phyloP scores from a whole-genome alignment of 139 green algal species.

The Diplosphaera chodatii region DNA sequence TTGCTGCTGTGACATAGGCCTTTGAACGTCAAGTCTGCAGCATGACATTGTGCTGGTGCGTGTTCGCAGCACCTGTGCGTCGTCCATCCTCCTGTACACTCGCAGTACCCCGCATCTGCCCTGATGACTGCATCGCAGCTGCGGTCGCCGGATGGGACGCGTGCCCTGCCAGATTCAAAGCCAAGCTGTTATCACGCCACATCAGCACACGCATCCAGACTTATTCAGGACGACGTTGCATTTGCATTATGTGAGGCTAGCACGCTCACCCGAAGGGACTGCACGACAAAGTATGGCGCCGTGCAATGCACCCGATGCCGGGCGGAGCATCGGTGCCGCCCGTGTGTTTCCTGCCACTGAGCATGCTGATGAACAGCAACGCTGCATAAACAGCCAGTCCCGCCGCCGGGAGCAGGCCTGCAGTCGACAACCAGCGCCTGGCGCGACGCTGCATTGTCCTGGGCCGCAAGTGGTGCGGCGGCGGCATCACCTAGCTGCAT shows the following conservation, averaged over 20 bases:
- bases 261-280: neutral
- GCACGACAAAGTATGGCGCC: neutral
- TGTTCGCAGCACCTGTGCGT: conserved; percentile 7
- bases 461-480: too few species aligned
- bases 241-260: too few species aligned
- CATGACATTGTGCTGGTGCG: too few species aligned
- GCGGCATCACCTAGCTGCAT: neutral
- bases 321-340: too few species aligned
- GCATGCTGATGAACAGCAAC: neutral
- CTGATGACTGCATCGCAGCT: conserved; percentile 4
- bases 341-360: too few species aligned
- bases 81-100: conserved; percentile 2
- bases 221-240: too few species aligned
- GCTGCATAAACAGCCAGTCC: too few species aligned
- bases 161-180: conserved; percentile 6
- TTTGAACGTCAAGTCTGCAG: too few species aligned
- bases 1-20: too few species aligned
- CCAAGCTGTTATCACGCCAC: too few species aligned
- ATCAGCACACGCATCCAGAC: too few species aligned
- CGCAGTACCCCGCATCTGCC: conserved; percentile 15
- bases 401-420: neutral
- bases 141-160: conserved; percentile 4
- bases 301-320: neutral
- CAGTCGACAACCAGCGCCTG: neutral
- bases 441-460: neutral